phyloP scores from a whole-genome alignment of 1,284 basidiomycete species.

The Porogramme epimiltina region DNA sequence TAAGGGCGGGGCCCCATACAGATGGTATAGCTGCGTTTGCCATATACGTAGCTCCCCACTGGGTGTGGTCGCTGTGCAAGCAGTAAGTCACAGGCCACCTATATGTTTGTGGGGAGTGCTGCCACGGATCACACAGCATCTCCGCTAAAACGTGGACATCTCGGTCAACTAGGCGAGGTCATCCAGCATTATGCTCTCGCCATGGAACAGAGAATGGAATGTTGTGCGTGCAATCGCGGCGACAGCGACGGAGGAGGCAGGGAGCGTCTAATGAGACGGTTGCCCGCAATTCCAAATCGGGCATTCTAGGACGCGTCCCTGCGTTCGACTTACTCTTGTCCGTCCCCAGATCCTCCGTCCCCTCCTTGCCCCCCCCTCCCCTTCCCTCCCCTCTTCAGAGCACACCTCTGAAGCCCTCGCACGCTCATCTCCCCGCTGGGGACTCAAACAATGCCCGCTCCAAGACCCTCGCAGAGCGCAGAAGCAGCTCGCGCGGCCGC shows the following conservation, averaged over 20 bases:
- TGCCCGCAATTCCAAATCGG: conserved; percentile 12
- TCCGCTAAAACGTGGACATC: no score
- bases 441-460: conserved; percentile 47
- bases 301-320: conserved; percentile 21
- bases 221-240: background rate
- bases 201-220: no score
- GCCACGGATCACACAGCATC: no score
- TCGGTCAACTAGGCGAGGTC: no score
- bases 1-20: no score
- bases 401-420: background rate
- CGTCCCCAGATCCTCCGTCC: background rate
- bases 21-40: no score
- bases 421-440: background rate
- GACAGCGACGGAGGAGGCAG: background rate
- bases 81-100: no score
- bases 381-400: background rate
- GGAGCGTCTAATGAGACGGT: conserved; percentile 7
- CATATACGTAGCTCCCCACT: no score
- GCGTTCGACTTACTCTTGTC: conserved; percentile 1
- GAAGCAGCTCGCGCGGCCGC: conserved; percentile 83
- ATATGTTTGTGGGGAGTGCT: no score
- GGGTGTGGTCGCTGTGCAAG: no score
- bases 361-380: background rate
- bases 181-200: no score
- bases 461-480: conserved; percentile 60